A percentile compares a stretch with the other conserved stretches of the same genome.
Evolutionary conservation across 2,329 filamentous ascomycete species (phyloP).

Genomic region (Penicillium sclerotiorum): DNA sequence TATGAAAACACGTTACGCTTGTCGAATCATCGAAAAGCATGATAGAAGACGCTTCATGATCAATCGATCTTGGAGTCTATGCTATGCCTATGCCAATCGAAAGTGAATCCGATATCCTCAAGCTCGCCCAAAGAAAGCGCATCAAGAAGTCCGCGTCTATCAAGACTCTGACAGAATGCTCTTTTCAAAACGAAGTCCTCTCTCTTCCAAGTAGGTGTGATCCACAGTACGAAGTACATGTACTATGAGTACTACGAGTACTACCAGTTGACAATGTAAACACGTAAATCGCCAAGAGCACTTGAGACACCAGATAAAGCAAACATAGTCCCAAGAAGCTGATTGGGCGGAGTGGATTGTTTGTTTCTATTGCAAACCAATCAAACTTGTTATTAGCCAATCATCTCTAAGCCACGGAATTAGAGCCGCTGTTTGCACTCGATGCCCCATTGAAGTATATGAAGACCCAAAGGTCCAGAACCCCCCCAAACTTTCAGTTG

Average conservation of each 20-base stretch:
- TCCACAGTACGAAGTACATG: too few species aligned
- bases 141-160: too few species aligned
- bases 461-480: too few species aligned
- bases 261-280: too few species aligned
- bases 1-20: too few species aligned
- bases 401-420: neutral
- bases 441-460: too few species aligned
- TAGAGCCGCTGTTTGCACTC: constrained; percentile 7
- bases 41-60: neutral
- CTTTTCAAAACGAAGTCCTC: too few species aligned
- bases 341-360: constrained; percentile 2
- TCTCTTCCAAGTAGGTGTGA: too few species aligned
- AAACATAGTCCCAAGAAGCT: neutral
- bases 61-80: neutral
- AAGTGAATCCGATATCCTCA: neutral
- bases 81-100: neutral
- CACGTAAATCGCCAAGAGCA: neutral
- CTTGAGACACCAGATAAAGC: neutral
- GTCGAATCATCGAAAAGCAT: too few species aligned
- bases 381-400: constrained; percentile 6
- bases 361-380: constrained; percentile 6
- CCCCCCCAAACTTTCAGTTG: too few species aligned
- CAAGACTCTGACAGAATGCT: too few species aligned
- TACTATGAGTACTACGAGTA: too few species aligned
- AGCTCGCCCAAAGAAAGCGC: neutral